Evolutionary conservation across 768 basidiomycete genomes (phyloP), one percentile per base, ranked within the genome.

Genomic region (Leccinellum luteum): DNA sequence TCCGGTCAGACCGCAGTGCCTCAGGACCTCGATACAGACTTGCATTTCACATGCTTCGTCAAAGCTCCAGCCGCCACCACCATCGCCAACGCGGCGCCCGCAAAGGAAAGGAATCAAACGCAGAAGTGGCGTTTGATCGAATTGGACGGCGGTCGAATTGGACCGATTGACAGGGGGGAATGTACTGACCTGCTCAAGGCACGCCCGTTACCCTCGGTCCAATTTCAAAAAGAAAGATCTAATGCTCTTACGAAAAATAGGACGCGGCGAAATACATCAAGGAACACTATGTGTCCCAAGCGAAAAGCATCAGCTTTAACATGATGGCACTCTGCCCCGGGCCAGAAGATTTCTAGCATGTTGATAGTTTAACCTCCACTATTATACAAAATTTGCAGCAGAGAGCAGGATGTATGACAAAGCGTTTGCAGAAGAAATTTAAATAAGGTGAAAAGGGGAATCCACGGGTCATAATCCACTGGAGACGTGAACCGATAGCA

Each of bases 41-140:
- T 92, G 8, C 95, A 97, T 73, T 98, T 95, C 62, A 90, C 90
- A 1, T 86, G 87, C 64, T 98, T 97, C 64, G 83, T 97, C 32
- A 79, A 80, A 57, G 90, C 89, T 0, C 84, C 85, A 1, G 76
- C 73, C 31, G 68, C 75, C 41, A 12, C 41, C 19, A 8, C 4
- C 17, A 38, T n/a, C 38, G n/a, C 38, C 38, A 21, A 43, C 19
- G 41, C 19, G 41, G 35, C 7, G 7, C 35, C 35, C 35, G 4
- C 41, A 43, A 43, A 21, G 17, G 35, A 35, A 43, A 60, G 44
- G 54, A 69, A 19, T 57, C 15, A 31, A 62, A 65, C 10, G 60
- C 72, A 59, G 63, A 66, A 34, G 66, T 66, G 60, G 73, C 79
- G 88, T 48, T 70, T 97, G 7, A 75, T 96, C 47, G 95, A 97